Percentiles rank a stretch among this genome's conserved stretches.
These are phyloP conservation scores for Isatis tinctoria DNA, from an alignment of 345 rosid genomes.

Conservation along the genomic window DNA sequence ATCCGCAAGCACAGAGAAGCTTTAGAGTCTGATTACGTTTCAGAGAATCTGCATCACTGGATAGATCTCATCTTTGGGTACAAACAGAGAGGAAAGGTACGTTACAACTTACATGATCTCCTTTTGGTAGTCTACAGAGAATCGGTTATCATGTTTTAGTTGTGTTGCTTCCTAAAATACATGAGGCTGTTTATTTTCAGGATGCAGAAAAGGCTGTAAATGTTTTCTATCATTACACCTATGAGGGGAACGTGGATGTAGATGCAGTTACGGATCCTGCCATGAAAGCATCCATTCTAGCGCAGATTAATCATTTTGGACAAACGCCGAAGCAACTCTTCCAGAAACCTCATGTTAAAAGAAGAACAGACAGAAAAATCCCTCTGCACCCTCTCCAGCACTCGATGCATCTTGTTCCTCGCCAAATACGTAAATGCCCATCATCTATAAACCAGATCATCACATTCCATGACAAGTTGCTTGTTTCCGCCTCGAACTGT, in stretches of 20 bases:
- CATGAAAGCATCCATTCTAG: conserved; percentile 99
- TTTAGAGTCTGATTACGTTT: conserved; percentile 91
- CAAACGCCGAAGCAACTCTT: conserved; percentile 99
- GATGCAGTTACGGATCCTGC: conserved; percentile 98
- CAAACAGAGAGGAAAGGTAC: conserved; percentile 98
- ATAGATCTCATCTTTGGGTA: conserved; percentile 97
- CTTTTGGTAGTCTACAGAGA: not conserved
- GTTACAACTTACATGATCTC: conserved; percentile 18
- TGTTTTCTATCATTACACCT: conserved; percentile 99
- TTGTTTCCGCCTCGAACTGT: conserved; percentile 60
- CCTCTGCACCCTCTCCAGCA: conserved; percentile 85
- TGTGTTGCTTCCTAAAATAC: not conserved
- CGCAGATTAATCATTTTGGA: conserved; percentile 98
- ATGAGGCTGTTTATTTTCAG: conserved; percentile 41
- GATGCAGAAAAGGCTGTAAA: conserved; percentile 99
- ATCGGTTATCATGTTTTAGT: not conserved
- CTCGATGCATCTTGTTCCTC: conserved; percentile 77
- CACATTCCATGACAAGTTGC: conserved; percentile 72
- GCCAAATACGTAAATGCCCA: conserved; percentile 69
- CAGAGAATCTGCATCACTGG: conserved; percentile 99
- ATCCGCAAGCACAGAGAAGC: conserved; percentile 92
- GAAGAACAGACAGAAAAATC: conserved; percentile 66
- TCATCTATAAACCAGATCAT: conserved; percentile 78
- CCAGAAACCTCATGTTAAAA: conserved; percentile 83
- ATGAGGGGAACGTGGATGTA: conserved; percentile 97